Evolutionary conservation across 2,329 filamentous ascomycete species (phyloP), one percentile per base, ranked within the genome.

Genomic region (Cladosporium sp.): DNA sequence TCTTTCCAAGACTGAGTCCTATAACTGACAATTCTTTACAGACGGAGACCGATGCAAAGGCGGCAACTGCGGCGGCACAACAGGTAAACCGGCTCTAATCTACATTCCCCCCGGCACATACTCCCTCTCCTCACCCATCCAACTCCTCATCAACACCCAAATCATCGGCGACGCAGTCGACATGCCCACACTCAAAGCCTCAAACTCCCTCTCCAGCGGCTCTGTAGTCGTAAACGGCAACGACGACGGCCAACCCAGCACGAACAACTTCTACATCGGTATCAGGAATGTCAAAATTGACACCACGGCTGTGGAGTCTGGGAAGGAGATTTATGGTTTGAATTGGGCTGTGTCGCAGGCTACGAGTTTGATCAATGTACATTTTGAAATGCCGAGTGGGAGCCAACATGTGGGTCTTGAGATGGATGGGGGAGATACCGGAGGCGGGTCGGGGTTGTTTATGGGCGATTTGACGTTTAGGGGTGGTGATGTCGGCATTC

Each of bases 131-230:
- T 78, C 76, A 60, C 87, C 91, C 18, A 80, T 96, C 55, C 71
- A 90, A 40, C 84, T 89, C 62, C 85, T 85, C 68, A 95, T 96
- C 76, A 95, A 95, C 73, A 95, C 91, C 9, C 89, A 95, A 68
- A 81, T 96, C 54, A 76, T 96, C 32, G 91, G 91, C 49, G 89
- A 96, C 72, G 82, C 84, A 39, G 61, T 79, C 59, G 73, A 78
- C 54, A 69, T 83, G 7, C 90, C 91, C 0, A 84, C 84, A 0
- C 76, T 96, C 68, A 59, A 56, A 49, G 71, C 70, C 19, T 95
- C 63, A 2, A 35, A 49, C 9, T 53, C 51, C 3, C 32, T 48
- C 16, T 7, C 45, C 2, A 40, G 18, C 9, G 45, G 45, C 27
- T 48, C 45, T 13, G 12, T 33, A 7, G 36, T 48, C 2, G 27